Percentiles rank a stretch among this genome's conserved stretches.
Evolutionary conservation across 2,329 filamentous ascomycete genomes (phyloP).

Genomic region (Reticulascus tulasneorum): DNA sequence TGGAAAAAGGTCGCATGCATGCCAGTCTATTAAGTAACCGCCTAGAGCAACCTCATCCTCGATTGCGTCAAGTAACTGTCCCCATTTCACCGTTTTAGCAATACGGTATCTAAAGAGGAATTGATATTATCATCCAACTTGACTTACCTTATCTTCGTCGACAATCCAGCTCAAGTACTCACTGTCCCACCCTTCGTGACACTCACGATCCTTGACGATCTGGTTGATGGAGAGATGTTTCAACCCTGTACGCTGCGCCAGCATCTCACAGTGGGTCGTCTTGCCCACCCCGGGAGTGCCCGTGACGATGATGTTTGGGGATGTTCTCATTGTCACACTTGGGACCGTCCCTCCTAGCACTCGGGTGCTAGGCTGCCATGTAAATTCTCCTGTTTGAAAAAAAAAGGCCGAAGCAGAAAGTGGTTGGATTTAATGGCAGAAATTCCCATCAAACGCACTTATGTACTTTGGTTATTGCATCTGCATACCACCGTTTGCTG

Average conservation of each 20-base stretch:
- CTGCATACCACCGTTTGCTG: no score
- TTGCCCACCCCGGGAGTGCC: constrained; percentile 96
- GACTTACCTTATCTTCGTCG: constrained; percentile 86
- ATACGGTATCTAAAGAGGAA: constrained; percentile 5
- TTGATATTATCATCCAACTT: no score
- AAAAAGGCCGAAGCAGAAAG: no score
- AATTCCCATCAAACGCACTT: no score
- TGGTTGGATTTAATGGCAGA: no score
- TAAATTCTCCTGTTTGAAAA: no score
- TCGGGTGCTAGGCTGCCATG: no score
- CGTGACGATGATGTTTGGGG: constrained; percentile 90
- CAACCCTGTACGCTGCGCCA: constrained; percentile 72
- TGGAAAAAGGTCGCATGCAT: constrained; percentile 93
- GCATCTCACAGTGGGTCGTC: constrained; percentile 81
- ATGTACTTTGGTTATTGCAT: no score
- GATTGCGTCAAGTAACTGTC: constrained; percentile 79
- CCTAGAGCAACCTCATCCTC: constrained; percentile 76
- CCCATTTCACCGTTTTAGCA: no score
- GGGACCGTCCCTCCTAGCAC: no score
- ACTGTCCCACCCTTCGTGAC: constrained; percentile 84
- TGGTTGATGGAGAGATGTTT: constrained; percentile 86
- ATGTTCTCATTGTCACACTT: constrained; percentile 31
- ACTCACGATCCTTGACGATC: constrained; percentile 81
- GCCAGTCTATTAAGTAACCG: constrained; percentile 94
- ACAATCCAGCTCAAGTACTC: constrained; percentile 87